These are phyloP conservation scores for Scedosporium boydii DNA, from an alignment of 2,329 filamentous ascomycete species.

Conservation along the genomic window DNA sequence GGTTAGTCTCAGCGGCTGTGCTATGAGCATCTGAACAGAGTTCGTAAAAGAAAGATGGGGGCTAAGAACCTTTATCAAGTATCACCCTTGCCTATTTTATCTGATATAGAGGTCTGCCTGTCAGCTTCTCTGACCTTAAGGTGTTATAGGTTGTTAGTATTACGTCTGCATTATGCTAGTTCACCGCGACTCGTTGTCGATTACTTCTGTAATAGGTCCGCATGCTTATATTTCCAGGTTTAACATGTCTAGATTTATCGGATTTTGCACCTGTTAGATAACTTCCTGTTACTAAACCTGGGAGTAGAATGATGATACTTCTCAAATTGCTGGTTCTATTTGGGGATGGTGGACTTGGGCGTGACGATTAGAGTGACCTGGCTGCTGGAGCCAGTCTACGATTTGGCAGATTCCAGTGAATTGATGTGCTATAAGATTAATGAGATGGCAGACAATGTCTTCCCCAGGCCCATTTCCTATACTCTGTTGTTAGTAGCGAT, in stretches of 20 bases:
- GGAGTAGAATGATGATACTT: neutral
- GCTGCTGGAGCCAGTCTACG: neutral
- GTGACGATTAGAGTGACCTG: neutral
- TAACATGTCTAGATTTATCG: neutral
- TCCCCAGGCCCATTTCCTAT: slow-evolving; percentile 1
- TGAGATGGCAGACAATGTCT: slow-evolving; percentile 1
- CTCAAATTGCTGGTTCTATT: neutral
- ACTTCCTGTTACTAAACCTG: too few species aligned
- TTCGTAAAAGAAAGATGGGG: too few species aligned
- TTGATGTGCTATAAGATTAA: neutral
- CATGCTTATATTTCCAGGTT: neutral
- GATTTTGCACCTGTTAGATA: neutral
- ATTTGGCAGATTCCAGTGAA: neutral
- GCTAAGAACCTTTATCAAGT: slow-evolving; percentile 32
- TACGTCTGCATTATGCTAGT: neutral
- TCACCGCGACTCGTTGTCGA: neutral
- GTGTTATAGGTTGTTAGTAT: neutral
- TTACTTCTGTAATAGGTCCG: neutral
- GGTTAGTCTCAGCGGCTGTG: neutral
- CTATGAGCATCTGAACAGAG: neutral
- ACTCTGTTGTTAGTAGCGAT: neutral
- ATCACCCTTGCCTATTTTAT: slow-evolving; percentile 32
- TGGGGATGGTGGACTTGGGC: neutral
- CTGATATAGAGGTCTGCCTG: slow-evolving; percentile 17
- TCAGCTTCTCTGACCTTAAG: neutral